Evolutionary conservation across 2,329 filamentous ascomycete genomes (phyloP).

Genomic region (Emericellopsis cladophorae): DNA sequence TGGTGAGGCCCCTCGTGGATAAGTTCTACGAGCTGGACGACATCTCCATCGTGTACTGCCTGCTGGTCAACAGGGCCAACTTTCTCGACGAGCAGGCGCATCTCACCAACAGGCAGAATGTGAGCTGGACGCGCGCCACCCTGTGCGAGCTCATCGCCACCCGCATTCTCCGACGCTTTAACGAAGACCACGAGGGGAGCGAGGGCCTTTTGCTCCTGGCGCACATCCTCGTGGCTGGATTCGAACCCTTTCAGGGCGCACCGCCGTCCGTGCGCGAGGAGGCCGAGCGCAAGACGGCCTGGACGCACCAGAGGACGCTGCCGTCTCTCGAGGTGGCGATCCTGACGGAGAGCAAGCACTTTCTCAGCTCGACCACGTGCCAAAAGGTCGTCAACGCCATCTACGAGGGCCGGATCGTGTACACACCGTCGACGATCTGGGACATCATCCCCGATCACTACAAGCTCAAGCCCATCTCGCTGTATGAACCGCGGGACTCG

Average conservation of each 20-base stretch:
- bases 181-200: slow-evolving; percentile 62
- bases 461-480: slow-evolving; percentile 68
- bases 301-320: slow-evolving; percentile 44
- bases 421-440: slow-evolving; percentile 70
- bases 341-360: slow-evolving; percentile 67
- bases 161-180: slow-evolving; percentile 64
- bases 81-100: slow-evolving; percentile 69
- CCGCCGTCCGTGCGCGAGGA: slow-evolving; percentile 52
- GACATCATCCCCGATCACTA: slow-evolving; percentile 79
- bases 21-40: slow-evolving; percentile 69
- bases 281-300: slow-evolving; percentile 34
- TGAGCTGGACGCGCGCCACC: slow-evolving; percentile 64
- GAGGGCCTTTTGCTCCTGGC: slow-evolving; percentile 61
- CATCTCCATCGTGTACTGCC: slow-evolving; percentile 72
- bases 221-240: slow-evolving; percentile 71
- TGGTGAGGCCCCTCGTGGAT: slow-evolving; percentile 73
- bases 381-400: slow-evolving; percentile 76
- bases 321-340: slow-evolving; percentile 77
- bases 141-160: slow-evolving; percentile 73
- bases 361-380: slow-evolving; percentile 65
- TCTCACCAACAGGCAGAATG: slow-evolving; percentile 66
- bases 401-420: slow-evolving; percentile 68
- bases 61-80: slow-evolving; percentile 70
- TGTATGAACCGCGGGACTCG: slow-evolving; percentile 67
- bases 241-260: slow-evolving; percentile 76